These are phyloP conservation scores for Clitopilus passeckerianus DNA, from an alignment of 768 basidiomycete species.

Conservation along the genomic window DNA sequence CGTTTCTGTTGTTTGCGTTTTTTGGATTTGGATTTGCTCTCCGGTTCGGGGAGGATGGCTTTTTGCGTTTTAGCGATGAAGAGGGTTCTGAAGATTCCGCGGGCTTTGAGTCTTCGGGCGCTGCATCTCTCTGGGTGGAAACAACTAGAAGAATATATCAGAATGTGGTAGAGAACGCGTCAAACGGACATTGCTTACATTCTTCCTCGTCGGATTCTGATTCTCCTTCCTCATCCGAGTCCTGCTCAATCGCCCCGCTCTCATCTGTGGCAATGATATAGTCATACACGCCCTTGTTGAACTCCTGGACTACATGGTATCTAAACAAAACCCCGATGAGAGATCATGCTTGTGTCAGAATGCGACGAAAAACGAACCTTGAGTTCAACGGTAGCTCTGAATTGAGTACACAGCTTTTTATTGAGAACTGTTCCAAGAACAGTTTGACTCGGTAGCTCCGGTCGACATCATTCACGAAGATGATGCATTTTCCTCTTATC, in stretches of 20 bases:
- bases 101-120: conserved; percentile 12
- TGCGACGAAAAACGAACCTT: conserved; percentile 37
- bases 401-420: conserved; percentile 94
- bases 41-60: conserved; percentile 31
- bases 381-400: conserved; percentile 95
- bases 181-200: conserved; percentile 17
- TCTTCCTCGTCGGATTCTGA: conserved; percentile 36
- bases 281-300: conserved; percentile 97
- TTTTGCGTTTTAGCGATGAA: conserved; percentile 52
- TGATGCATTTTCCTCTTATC: conserved; percentile 91
- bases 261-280: conserved; percentile 99
- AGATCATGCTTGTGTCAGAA: background rate
- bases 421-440: conserved; percentile 97
- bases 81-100: conserved; percentile 3
- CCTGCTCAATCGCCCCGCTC: conserved; percentile 48
- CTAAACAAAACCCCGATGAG: conserved; percentile 27
- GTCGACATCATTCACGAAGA: conserved; percentile 96
- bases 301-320: conserved; percentile 97
- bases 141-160: conserved; percentile 32
- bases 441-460: conserved; percentile 93
- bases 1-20: conserved; percentile 49
- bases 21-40: conserved; percentile 33
- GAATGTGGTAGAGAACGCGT: background rate
- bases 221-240: conserved; percentile 40
- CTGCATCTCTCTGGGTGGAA: conserved; percentile 46